Base-by-base conservation (phyloP, 164 flowering plant species). In the Cinnamomum chago region DNA sequence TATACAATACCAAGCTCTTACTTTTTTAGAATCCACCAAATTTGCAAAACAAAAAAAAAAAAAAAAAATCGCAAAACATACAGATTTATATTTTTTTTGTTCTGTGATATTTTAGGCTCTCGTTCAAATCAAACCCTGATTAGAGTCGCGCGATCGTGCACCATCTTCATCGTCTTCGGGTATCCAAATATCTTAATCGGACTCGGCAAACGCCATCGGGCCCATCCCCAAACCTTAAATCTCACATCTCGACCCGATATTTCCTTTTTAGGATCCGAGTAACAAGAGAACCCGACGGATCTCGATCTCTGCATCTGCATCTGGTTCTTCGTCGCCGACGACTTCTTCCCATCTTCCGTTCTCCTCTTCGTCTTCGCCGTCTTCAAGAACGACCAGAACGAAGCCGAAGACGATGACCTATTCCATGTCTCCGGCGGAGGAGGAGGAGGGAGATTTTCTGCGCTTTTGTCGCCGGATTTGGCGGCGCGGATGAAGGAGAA, bases 191-290 rank as follows among this genome's bases (percentile, higher is more conserved):
- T 92, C 79, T 87, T 90, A 69, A 90, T 90, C 78, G 96, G 96
- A 75, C 95, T 92, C 78, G 95, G 91, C 71, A 94, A 90, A 73
- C 86, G 76, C 98, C 97, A n/a, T n/a, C n/a, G n/a, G n/a, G n/a
- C n/a, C n/a, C n/a, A 92, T 10, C 85, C 75, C 68, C 78, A 73
- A 0, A 85, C 76, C 58, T 80, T 87, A 40, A 60, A 70, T 50
- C 66, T 81, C 40, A 7, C 77, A 35, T 77, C 62, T n/a, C 69
- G 52, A 22, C 68, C 73, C 33, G 74, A 68, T 15, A 66, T 77
- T 60, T 35, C 66, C 15, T 68, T 71, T 5, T 9, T 9, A n/a
- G 79, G 64, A 47, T 60, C 70, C 14, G 77, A 68, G 50, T 76
- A 65, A 69, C 77, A 64, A 65, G 83, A 62, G 35, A 75, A 76